Base-by-base conservation (phyloP, 495 filamentous ascomycete genomes). In the Penicillium psychrofluorescens region DNA sequence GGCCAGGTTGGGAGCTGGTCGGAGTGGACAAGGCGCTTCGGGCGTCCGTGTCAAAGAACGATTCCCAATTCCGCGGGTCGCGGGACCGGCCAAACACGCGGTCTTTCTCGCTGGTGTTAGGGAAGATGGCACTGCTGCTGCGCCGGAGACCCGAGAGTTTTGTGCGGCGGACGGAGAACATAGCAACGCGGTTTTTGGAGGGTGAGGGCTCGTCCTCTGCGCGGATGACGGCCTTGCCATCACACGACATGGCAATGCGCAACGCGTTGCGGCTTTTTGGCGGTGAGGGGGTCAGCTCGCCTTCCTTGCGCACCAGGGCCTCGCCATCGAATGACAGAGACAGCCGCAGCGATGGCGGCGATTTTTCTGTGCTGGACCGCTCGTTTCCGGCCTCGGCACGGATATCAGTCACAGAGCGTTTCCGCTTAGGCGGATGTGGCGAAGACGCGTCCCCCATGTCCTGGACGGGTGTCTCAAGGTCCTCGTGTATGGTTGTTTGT, bases 31-130 rank as follows among this genome's bases (percentile, higher is more conserved):
- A 62, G 35, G 84, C 79, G 58, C 84, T 82, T 55, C 81, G 76
- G 41, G 78, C 81, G 44, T 87, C 81, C 7, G 75, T 77, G 53
- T 88, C 86, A 56, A 83, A 85, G 64, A 80, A 83, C 46, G 84
- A 84, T 59, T 92, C 85, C 90, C 90, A 95, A 29, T 81, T 84
- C 28, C 85, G 79, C 11, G 86, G 81, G 61, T 95, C 86, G 30
- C 87, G 76, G 35, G 88, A 92, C 33, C 89, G 77, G 27, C 90
- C 88, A 47, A 79, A 70, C 8, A 43, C 50, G 43, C 58, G 58
- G 27, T 71, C 69, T 22, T 61, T 64, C 27, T 72, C 61, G 11
- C 51, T 56, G 14, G 58, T 66, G 29, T 58, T 46, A 15, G 69
- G 75, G 36, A 74, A 63, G 31, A 76, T 51, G 6, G 74, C 74